Evolutionary conservation across 805 yeast species (phyloP), one percentile per base, ranked within the genome.

Genomic region (Candida parachauliodes): DNA sequence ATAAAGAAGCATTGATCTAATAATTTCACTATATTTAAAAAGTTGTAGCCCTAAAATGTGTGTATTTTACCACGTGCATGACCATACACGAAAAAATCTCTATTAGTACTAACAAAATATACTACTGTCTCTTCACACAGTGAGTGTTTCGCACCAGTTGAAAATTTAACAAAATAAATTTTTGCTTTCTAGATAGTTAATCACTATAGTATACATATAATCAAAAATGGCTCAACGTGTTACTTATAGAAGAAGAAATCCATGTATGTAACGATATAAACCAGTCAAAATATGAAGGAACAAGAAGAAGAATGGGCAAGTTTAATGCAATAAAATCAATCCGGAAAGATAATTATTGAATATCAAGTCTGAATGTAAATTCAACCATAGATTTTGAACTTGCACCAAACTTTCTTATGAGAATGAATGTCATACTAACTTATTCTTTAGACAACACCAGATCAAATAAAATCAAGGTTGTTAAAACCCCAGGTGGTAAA

Each of bases 401-500:
- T n/a, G n/a, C n/a, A n/a, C n/a, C n/a, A n/a, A n/a, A n/a, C n/a
- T n/a, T n/a, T n/a, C n/a, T n/a, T n/a, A n/a, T n/a, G n/a, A n/a
- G n/a, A n/a, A n/a, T n/a, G n/a, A n/a, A n/a, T n/a, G n/a, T n/a
- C n/a, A n/a, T n/a, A 63, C 69, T 63, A 63, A 62, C 68, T 51
- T 32, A 28, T 34, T 7, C 20, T 48, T 47, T 60, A 86, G 94
- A 88, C 96, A 93, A 93, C 95, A 89, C 98, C 83, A 84, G 83
- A 76, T 93, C 98, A 62, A 93, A 93, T 96, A 87, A 85, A 81
- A 91, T 93, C 81, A 91, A 86, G 89, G 95, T 91, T 75, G 95
- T 91, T 64, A 93, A 91, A 87, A 93, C 99, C 76, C 98, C 99
- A 75, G 99, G 99, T 82, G 98, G 98, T 70, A 84, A 83, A 75